phyloP scores from a whole-genome alignment of 352 stramenopile species.

The Saprolegnia parasitica region DNA sequence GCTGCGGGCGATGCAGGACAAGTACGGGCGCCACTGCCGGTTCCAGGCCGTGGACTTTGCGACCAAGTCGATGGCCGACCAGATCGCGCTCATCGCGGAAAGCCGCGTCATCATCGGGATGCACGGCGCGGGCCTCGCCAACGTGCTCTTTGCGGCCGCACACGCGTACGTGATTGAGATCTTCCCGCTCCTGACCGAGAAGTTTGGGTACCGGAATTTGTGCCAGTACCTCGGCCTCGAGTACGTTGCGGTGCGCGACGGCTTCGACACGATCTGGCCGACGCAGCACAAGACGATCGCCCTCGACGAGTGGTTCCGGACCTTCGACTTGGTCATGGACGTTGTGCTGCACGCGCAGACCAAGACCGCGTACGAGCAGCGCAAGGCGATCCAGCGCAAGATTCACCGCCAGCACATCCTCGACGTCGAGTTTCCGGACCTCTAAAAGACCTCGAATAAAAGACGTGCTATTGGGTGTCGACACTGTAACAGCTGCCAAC shows the following conservation, averaged over 20 bases:
- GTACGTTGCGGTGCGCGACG: constrained; percentile 46
- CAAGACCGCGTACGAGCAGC: background rate
- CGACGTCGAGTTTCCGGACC: background rate
- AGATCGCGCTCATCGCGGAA: constrained; percentile 57
- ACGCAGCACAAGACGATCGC: constrained; percentile 13
- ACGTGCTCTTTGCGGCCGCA: constrained; percentile 44
- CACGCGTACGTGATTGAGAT: constrained; percentile 59
- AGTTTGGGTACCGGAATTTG: constrained; percentile 73
- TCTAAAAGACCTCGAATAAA: background rate
- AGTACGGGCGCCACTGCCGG: constrained; percentile 31
- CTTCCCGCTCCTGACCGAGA: constrained; percentile 46
- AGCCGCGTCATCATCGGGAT: constrained; percentile 79
- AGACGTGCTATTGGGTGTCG: no score
- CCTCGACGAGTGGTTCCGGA: constrained; percentile 11
- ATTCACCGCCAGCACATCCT: constrained; percentile 24
- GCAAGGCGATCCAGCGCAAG: background rate
- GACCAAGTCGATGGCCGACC: constrained; percentile 44
- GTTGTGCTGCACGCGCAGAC: constrained; percentile 14
- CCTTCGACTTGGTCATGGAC: constrained; percentile 28
- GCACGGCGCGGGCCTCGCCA: constrained; percentile 76
- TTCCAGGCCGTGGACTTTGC: constrained; percentile 59
- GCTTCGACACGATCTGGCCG: constrained; percentile 31
- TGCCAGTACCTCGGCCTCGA: constrained; percentile 66
- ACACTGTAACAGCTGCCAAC: no score
- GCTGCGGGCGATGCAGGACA: constrained; percentile 36